phyloP scores from a whole-genome alignment of 768 basidiomycete genomes.

The Rhizopogon sp. region DNA sequence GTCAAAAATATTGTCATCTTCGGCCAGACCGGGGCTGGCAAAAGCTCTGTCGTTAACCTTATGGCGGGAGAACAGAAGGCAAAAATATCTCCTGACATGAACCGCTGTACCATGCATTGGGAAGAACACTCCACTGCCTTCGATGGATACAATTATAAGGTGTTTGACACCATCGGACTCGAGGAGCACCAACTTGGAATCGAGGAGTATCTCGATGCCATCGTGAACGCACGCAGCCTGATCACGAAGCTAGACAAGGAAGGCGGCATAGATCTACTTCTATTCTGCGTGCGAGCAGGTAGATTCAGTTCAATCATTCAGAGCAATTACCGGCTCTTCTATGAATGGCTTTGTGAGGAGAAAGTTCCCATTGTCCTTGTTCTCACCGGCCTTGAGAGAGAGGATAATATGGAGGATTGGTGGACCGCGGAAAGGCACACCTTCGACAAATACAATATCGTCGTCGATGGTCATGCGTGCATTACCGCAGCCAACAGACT shows the following conservation, averaged over 20 bases:
- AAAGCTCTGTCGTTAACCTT: constrained; percentile 43
- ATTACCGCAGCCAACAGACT: constrained; percentile 26
- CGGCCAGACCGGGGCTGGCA: constrained; percentile 30
- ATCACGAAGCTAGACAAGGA: constrained; percentile 21
- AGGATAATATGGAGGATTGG: constrained; percentile 13
- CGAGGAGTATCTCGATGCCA: constrained; percentile 21
- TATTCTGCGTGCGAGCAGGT: constrained; percentile 37
- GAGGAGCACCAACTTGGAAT: constrained; percentile 25
- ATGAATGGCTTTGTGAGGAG: constrained; percentile 32
- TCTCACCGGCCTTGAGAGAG: constrained; percentile 27
- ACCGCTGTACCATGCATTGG: constrained; percentile 33
- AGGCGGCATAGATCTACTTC: constrained; percentile 37
- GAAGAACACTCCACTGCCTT: constrained; percentile 15
- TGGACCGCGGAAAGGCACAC: constrained; percentile 7
- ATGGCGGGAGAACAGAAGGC: constrained; percentile 26
- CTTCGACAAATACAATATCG: constrained; percentile 21
- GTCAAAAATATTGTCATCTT: constrained; percentile 27
- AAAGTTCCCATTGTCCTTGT: constrained; percentile 21
- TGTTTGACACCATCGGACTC: constrained; percentile 33
- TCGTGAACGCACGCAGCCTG: constrained; percentile 27
- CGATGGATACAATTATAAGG: constrained; percentile 13
- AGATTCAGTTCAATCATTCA: constrained; percentile 30
- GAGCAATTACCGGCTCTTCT: constrained; percentile 36
- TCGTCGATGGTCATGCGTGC: constrained; percentile 27
- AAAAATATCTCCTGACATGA: constrained; percentile 24